Evolutionary conservation across 1,139 yeast species (phyloP), one percentile per base, ranked within the genome.

Genomic region (Debaryomyces psychrophilus): DNA sequence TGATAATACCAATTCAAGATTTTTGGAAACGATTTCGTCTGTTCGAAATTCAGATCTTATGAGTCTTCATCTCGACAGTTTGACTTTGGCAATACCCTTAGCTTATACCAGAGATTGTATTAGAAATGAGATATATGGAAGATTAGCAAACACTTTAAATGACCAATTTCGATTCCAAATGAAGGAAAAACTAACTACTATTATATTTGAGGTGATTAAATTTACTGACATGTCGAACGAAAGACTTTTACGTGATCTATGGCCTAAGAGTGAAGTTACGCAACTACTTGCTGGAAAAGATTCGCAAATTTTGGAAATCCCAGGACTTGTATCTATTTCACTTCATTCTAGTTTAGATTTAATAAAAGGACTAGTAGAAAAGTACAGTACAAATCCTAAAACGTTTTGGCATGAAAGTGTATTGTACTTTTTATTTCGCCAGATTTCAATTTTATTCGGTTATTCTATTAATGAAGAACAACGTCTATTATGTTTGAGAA

Each of bases 41-140:
- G 47, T 51, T 42, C 53, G 54, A 47, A 43, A 48, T 18, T 15
- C 46, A 14, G 57, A 55, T 12, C 14, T 47, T 0, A 46, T 37
- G 6, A 36, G 65, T 9, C 42, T 77, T 5, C 52, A 72, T 2
- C 48, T 56, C 4, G 70, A 68, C 9, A 59, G 77, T 25, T 53
- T 78, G 25, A 68, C 79, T 1, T 49, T 61, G 15, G 50, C 58
- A 46, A 60, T 81, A 1, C 74, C 85, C 0, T 57, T 82, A 8
- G 67, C 85, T 0, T 81, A 70, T 52, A 59, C 79, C 0, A 61
- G 60, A 11, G 65, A 67, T 22, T 85, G 85, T 0, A 50, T 64
- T 1, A 62, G 77, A 34, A 69, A 69, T 44, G 62, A 63, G 1
- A 59, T 79, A 0, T 72, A 70, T 38, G 64, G 59, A 2, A 49